phyloP scores from a whole-genome alignment of 2,329 filamentous ascomycete genomes.

The Colletotrichum phormii region DNA sequence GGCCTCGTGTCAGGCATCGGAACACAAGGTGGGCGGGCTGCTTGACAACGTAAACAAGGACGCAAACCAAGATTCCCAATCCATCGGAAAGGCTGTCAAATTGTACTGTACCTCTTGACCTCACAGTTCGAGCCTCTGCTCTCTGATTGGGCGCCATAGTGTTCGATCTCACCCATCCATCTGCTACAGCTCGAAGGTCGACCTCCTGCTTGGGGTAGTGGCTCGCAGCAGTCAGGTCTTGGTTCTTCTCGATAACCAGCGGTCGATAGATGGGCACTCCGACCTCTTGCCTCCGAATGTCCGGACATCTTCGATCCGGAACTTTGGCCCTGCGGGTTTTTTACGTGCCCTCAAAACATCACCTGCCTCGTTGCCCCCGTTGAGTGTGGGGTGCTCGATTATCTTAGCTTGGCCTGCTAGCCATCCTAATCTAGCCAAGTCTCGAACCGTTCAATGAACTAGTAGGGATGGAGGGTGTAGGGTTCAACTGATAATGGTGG shows the following conservation, averaged over 20 bases:
- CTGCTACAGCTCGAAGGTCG: conserved; percentile 10
- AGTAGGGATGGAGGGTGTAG: conserved; percentile 32
- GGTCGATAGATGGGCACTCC: not conserved
- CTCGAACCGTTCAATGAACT: conserved; percentile 32
- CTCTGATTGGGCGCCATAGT: not conserved
- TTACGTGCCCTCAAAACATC: conserved; percentile 17
- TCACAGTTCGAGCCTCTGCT: not conserved
- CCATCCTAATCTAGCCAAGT: conserved; percentile 31
- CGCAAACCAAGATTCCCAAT: conserved; percentile 9
- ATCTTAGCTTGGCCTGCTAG: conserved; percentile 18
- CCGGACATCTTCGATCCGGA: not conserved
- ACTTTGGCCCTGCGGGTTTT: conserved; percentile 18
- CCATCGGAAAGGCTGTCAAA: conserved; percentile 20
- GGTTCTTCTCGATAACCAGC: not conserved
- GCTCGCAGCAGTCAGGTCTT: not conserved
- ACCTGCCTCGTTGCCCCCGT: conserved; percentile 18
- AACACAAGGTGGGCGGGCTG: conserved; percentile 19
- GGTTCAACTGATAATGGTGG: conserved; percentile 4
- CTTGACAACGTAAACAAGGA: conserved; percentile 32
- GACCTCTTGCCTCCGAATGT: not conserved
- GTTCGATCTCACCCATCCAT: conserved; percentile 26
- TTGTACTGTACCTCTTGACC: not conserved
- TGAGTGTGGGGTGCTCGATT: conserved; percentile 22
- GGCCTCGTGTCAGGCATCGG: conserved; percentile 23
- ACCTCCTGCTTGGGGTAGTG: not conserved